Evolutionary conservation across 2,329 filamentous ascomycete species (phyloP).

Genomic region (Triangularia setosa): DNA sequence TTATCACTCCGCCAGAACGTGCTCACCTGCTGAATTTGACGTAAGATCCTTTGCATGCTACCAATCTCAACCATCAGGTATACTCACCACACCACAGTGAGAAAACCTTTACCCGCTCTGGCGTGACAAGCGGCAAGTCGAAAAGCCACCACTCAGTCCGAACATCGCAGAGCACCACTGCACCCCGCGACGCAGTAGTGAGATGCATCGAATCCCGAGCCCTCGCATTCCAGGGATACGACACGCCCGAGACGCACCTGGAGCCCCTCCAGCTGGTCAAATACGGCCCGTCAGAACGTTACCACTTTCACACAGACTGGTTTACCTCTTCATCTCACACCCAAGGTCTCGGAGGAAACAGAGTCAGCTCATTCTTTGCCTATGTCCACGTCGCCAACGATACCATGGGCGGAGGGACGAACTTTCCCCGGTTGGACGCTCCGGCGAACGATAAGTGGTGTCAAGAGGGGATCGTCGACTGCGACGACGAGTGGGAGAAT

Average conservation of each 20-base stretch:
- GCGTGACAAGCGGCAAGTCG: conserved; percentile 32
- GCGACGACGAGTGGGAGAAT: conserved; percentile 44
- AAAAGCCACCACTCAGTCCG: conserved; percentile 37
- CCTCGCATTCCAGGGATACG: conserved; percentile 43
- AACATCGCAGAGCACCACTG: conserved; percentile 44
- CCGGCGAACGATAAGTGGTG: conserved; percentile 41
- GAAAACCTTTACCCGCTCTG: conserved; percentile 43
- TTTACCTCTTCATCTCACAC: conserved; percentile 39
- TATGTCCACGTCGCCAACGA: conserved; percentile 41
- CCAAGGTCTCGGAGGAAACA: conserved; percentile 41
- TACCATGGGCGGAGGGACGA: conserved; percentile 45
- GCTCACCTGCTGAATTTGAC: conserved; percentile 41
- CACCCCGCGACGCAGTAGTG: conserved; percentile 40
- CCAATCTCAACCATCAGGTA: conserved; percentile 4
- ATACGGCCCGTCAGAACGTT: conserved; percentile 42
- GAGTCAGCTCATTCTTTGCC: conserved; percentile 45
- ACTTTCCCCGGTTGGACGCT: conserved; percentile 42
- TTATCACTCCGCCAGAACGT: conserved; percentile 41
- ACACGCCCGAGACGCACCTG: conserved; percentile 35
- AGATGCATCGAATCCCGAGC: conserved; percentile 47
- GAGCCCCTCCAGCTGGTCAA: conserved; percentile 48
- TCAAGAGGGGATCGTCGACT: conserved; percentile 38
- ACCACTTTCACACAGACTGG: conserved; percentile 51
- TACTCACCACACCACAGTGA: conserved; percentile 29
- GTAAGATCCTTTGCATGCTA: conserved; percentile 28